A percentile compares a stretch with the other conserved stretches of the same genome.
These are phyloP conservation scores for Kurtzmaniella fragi DNA, from an alignment of 805 yeast genomes.

Conservation along the genomic window DNA sequence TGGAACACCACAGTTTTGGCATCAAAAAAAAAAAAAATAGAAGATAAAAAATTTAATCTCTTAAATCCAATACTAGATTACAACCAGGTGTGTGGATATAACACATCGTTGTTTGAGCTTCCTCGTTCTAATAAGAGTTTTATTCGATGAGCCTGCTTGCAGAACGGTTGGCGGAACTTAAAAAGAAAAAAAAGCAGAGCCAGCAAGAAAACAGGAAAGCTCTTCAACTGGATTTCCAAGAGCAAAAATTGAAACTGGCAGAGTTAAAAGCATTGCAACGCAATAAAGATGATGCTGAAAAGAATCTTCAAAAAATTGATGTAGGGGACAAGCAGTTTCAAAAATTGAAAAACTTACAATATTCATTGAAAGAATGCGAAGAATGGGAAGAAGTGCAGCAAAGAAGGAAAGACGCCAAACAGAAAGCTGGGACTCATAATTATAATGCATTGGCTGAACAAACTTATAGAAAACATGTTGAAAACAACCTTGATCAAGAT, in stretches of 20 bases:
- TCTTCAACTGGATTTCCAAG: conserved; percentile 11
- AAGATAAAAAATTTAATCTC: too few relatives aligned
- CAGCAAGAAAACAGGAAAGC: conserved; percentile 13
- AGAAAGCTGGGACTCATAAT: conserved; percentile 42
- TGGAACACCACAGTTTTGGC: too few relatives aligned
- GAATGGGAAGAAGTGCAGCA: conserved; percentile 48
- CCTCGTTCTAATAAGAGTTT: too few relatives aligned
- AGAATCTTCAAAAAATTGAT: conserved; percentile 27
- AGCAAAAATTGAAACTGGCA: conserved; percentile 10
- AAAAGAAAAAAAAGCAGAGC: conserved; percentile 13
- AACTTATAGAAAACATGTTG: conserved; percentile 52
- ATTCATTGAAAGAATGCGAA: conserved; percentile 56
- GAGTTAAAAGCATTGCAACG: conserved; percentile 9
- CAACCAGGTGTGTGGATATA: too few relatives aligned
- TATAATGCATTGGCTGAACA: conserved; percentile 53
- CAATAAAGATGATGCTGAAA: conserved; percentile 27
- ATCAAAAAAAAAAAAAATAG: too few relatives aligned
- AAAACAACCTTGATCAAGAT: conserved; percentile 24
- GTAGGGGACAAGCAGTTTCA: conserved; percentile 34
- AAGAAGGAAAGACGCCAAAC: conserved; percentile 17
- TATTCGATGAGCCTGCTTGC: not conserved
- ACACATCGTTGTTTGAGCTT: too few relatives aligned
- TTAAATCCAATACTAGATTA: too few relatives aligned
- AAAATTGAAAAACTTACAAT: conserved; percentile 40
- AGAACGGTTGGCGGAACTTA: conserved; percentile 9